A percentile compares a stretch with the other conserved stretches of the same genome.
Conservation (phyloP, 169 alveolate species). For the Theileria luwenshuni region DNA sequence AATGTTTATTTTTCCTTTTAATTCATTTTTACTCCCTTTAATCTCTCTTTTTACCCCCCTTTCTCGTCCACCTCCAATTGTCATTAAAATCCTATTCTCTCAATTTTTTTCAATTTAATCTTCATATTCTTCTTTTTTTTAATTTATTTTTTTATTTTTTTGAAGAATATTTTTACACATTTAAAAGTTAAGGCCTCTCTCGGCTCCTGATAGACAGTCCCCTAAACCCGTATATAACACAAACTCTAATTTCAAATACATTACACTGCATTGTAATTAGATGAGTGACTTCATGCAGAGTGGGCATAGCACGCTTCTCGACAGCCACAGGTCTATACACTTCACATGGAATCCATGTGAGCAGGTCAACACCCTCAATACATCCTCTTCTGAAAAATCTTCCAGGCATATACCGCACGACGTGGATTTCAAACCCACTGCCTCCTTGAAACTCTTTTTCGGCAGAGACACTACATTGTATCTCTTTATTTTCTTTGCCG, state of each 20-base stretch:
- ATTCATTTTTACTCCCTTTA: not conserved
- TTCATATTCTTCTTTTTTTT: too few species aligned
- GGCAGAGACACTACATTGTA: slow-evolving; percentile 50
- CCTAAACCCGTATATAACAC: not conserved
- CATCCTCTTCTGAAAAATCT: slow-evolving; percentile 67
- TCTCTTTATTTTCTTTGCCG: slow-evolving; percentile 38
- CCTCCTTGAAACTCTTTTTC: slow-evolving; percentile 40
- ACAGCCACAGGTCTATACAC: slow-evolving; percentile 76
- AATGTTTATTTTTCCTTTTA: not conserved
- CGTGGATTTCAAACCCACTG: slow-evolving; percentile 27
- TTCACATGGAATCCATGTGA: slow-evolving; percentile 71
- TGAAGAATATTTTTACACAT: too few species aligned
- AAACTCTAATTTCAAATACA: not conserved
- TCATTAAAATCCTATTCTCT: not conserved
- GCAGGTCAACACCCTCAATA: slow-evolving; percentile 63
- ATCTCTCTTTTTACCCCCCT: not conserved
- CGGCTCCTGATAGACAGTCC: too few species aligned
- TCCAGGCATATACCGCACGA: slow-evolving; percentile 76
- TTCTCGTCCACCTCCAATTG: not conserved
- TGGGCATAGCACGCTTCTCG: slow-evolving; percentile 71
- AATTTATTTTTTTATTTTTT: too few species aligned
- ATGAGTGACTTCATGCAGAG: slow-evolving; percentile 59
- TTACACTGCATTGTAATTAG: not conserved
- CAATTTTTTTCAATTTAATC: too few species aligned
- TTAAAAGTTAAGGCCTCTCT: too few species aligned